These are phyloP conservation scores for Aspergillus pseudotamarii DNA, from an alignment of 2,329 filamentous ascomycete genomes.

Conservation along the genomic window DNA sequence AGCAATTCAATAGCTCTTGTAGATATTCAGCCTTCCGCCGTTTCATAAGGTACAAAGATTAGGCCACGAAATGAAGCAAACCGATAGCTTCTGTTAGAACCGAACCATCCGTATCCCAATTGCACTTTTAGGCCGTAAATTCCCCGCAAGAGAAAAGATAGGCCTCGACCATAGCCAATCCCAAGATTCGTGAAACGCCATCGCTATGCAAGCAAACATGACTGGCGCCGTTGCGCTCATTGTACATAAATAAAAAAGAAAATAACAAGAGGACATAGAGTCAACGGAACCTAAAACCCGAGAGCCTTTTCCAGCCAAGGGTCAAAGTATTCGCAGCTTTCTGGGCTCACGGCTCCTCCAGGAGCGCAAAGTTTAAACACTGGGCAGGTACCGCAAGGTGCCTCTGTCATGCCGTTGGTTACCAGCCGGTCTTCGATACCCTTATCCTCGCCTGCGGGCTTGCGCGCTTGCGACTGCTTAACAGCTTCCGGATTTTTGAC, in stretches of 20 bases:
- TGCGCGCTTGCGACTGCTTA: slow-evolving; percentile 38
- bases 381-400: slow-evolving; percentile 87
- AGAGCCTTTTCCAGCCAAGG: slow-evolving; percentile 68
- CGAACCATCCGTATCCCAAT: slow-evolving; percentile 6
- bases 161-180: slow-evolving; percentile 11
- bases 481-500: slow-evolving; percentile 44
- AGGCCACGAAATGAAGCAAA: slow-evolving; percentile 2
- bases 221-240: slow-evolving; percentile 15
- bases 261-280: neutral
- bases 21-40: neutral
- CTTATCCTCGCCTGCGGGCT: slow-evolving; percentile 31
- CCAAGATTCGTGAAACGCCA: slow-evolving; percentile 34
- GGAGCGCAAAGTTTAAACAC: slow-evolving; percentile 92
- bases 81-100: slow-evolving; percentile 3
- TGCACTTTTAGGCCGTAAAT: slow-evolving; percentile 8
- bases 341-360: slow-evolving; percentile 85
- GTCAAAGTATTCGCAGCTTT: slow-evolving; percentile 88
- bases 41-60: slow-evolving; percentile 5
- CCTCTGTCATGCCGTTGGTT: slow-evolving; percentile 81
- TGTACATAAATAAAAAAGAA: slow-evolving; percentile 18
- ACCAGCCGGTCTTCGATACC: slow-evolving; percentile 46
- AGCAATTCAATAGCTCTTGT: neutral
- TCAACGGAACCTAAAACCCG: slow-evolving; percentile 31
- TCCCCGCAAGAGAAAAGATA: slow-evolving; percentile 14
- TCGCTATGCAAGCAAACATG: slow-evolving; percentile 40